Conservation (phyloP, 2,329 filamentous ascomycete species). For the Sarocladium oryzae region DNA sequence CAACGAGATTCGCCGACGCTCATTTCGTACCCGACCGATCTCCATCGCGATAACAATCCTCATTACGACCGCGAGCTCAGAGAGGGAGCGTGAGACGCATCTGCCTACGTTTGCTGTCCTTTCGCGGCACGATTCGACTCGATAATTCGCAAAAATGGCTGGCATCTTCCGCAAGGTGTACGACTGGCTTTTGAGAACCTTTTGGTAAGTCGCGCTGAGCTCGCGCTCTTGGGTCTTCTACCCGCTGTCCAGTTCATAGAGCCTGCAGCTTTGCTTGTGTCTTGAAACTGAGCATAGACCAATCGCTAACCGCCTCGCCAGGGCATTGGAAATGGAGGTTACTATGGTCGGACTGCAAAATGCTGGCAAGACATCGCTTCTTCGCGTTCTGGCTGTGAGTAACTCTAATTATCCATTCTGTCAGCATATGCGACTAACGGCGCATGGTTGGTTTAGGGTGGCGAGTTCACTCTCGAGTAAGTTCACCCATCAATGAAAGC, state of each 20-base stretch:
- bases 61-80: no score
- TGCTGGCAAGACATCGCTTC: conserved; percentile 91
- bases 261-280: background rate
- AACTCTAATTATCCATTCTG: conserved; percentile 11
- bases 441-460: conserved; percentile 57
- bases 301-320: background rate
- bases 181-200: conserved; percentile 95
- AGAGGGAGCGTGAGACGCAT: no score
- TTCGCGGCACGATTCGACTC: background rate
- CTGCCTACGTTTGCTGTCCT: background rate
- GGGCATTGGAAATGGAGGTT: conserved; percentile 99
- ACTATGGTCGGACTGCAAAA: conserved; percentile 98
- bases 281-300: background rate
- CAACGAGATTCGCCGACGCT: background rate
- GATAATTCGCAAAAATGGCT: conserved; percentile 56
- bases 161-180: conserved; percentile 91
- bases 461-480: conserved; percentile 98
- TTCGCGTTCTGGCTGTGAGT: conserved; percentile 91
- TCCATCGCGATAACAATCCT: background rate
- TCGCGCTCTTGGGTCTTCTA: background rate
- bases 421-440: conserved; percentile 8
- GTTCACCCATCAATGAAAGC: conserved; percentile 23
- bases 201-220: conserved; percentile 63
- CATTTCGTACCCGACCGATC: background rate
- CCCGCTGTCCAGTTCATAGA: conserved; percentile 11